phyloP scores from a whole-genome alignment of 768 basidiomycete genomes.

The Infundibulicybe gibba region DNA sequence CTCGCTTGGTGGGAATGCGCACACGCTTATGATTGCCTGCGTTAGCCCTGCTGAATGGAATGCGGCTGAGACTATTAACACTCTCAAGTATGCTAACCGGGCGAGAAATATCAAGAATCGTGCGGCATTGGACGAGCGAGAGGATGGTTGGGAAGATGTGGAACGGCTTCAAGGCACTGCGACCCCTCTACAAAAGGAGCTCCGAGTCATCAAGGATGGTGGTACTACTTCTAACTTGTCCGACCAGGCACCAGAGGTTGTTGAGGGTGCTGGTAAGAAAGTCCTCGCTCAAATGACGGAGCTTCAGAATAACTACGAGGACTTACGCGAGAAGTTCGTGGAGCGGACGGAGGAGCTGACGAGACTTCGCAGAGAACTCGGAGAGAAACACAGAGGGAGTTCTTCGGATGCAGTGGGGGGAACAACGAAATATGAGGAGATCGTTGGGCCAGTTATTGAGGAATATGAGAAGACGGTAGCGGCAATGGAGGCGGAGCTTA shows the following conservation, averaged over 20 bases:
- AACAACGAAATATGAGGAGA: constrained; percentile 85
- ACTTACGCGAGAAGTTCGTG: constrained; percentile 80
- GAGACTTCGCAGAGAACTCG: constrained; percentile 71
- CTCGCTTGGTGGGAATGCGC: constrained; percentile 94
- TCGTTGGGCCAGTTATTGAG: constrained; percentile 95
- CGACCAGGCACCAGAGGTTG: constrained; percentile 29
- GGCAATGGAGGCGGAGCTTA: too few relatives aligned
- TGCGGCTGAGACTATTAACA: constrained; percentile 88
- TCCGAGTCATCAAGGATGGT: constrained; percentile 76
- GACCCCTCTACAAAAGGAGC: constrained; percentile 79
- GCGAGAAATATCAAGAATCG: constrained; percentile 97
- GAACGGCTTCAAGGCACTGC: constrained; percentile 93
- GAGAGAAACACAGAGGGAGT: constrained; percentile 65
- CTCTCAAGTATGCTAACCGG: constrained; percentile 95
- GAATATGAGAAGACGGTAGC: constrained; percentile 98
- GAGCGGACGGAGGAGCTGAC: constrained; percentile 88
- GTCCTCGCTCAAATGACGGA: constrained; percentile 79
- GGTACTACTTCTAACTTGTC: constrained; percentile 28
- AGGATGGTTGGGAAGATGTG: constrained; percentile 98
- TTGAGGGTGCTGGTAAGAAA: constrained; percentile 70
- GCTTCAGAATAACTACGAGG: constrained; percentile 82
- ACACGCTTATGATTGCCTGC: constrained; percentile 98
- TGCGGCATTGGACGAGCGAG: constrained; percentile 87
- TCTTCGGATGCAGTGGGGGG: constrained; percentile 62
- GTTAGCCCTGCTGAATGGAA: constrained; percentile 97